Base-by-base conservation (phyloP, 352 stramenopile species). In the Halophytophthora polymorphica region DNA sequence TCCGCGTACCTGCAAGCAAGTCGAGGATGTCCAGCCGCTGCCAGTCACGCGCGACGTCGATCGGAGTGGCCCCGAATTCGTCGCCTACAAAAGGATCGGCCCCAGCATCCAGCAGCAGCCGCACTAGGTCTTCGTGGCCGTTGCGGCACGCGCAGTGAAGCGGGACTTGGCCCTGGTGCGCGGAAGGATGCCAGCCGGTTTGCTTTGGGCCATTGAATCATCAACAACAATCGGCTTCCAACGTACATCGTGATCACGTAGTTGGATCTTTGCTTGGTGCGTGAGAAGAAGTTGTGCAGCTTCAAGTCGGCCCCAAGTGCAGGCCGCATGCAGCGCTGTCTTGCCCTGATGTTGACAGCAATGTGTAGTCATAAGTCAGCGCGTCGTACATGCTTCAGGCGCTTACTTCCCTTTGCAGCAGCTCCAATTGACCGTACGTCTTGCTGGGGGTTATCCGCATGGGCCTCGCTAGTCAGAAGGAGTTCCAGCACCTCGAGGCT, bases 21-120 rank as follows among this genome's bases (percentile, higher is more conserved):
- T 59, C 35, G 7, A 81, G 46, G 33, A 84, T 86, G 2, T 83
- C 68, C 35, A 70, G 50, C 2, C 75, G 72, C 25, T 81, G 72
- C 75, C 72, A 84, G 53, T 80, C 75, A 44, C 65, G 61, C 6
- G 72, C 72, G n/a, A 83, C 54, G n/a, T 86, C 75, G 21, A 82
- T 59, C 6, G 72, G 62, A 8, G 72, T 81, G 2, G 63, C 61
- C 10, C 71, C 73, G 29, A 65, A 69, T 43, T 84, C 72, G 36
- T 88, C 73, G 2, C 57, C 64, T 15, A 85, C 18, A 29, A 83
- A 83, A 2, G 72, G 50, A 43, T 68, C 58, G 0, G 62, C 61
- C 6, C 56, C 50, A 2, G 63, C 61, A 29, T 57, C 22, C 4
- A 88, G 54, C n/a, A 71, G 28, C 6, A 76, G 23, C 36, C 53